Evolutionary conservation across 2,329 filamentous ascomycete genomes (phyloP).

Genomic region (Arachnomyces sp.): DNA sequence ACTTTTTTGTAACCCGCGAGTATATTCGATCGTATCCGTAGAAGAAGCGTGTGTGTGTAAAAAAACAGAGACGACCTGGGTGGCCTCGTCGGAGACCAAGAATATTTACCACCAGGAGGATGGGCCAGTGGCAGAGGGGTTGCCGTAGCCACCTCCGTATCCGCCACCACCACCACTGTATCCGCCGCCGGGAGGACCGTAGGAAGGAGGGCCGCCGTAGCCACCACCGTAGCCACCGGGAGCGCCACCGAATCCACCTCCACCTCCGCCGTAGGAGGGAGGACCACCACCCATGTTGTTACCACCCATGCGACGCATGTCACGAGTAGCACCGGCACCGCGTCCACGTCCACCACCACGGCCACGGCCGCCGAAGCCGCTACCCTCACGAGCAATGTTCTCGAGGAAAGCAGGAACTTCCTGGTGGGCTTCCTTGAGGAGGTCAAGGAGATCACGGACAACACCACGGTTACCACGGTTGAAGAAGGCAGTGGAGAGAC

Average conservation of each 20-base stretch:
- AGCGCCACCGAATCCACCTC: constrained; percentile 21
- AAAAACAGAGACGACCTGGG: constrained; percentile 10
- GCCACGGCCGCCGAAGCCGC: constrained; percentile 61
- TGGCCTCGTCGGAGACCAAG: constrained; percentile 34
- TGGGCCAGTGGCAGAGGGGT: constrained; percentile 42
- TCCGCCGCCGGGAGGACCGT: constrained; percentile 21
- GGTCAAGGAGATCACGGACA: constrained; percentile 90
- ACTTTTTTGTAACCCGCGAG: constrained; percentile 21
- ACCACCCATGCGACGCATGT: constrained; percentile 75
- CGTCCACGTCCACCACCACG: constrained; percentile 64
- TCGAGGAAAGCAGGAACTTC: constrained; percentile 91
- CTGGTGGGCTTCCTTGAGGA: constrained; percentile 97
- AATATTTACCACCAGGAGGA: constrained; percentile 45
- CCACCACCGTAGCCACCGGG: constrained; percentile 16
- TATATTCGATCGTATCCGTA: constrained; percentile 33
- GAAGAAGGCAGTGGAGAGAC: constrained; percentile 98
- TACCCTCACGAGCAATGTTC: constrained; percentile 91
- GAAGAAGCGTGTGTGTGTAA: constrained; percentile 11
- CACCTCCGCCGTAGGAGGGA: constrained; percentile 27
- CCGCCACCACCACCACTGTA: constrained; percentile 25
- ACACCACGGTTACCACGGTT: constrained; percentile 99
- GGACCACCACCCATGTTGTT: constrained; percentile 33
- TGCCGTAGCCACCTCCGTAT: constrained; percentile 37
- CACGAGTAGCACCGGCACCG: constrained; percentile 60
- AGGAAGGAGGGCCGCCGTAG: constrained; percentile 22